A percentile compares a stretch with the other conserved stretches of the same genome.
Conservation (phyloP, 139 green algal species). For the Choricystis sp. region DNA sequence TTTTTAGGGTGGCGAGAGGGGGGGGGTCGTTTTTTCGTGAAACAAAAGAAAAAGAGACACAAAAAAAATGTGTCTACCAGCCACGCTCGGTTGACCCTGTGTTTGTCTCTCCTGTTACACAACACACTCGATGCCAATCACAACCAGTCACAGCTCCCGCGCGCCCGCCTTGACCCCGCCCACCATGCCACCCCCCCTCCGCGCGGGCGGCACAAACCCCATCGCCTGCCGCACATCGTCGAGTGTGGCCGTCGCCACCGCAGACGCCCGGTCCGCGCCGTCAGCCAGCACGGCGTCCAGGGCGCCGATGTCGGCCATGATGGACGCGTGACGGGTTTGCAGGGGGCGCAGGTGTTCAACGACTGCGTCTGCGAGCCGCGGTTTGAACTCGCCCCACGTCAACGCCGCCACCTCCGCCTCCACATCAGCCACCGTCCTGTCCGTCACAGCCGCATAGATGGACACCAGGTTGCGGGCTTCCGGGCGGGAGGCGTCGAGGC, state of each 20-base stretch:
- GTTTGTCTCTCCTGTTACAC: too few relatives aligned
- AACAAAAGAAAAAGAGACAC: too few relatives aligned
- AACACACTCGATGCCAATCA: too few relatives aligned
- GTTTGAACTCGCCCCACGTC: slow-evolving; percentile 94
- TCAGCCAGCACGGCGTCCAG: slow-evolving; percentile 26
- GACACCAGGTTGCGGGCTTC: slow-evolving; percentile 90
- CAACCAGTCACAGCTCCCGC: too few relatives aligned
- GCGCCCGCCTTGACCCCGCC: too few relatives aligned
- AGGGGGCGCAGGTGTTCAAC: slow-evolving; percentile 81
- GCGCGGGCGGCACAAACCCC: slow-evolving; percentile 11
- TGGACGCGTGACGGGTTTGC: slow-evolving; percentile 39
- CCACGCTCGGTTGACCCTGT: too few relatives aligned
- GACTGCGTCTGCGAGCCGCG: slow-evolving; percentile 77
- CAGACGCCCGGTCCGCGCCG: slow-evolving; percentile 8
- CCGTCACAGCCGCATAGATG: slow-evolving; percentile 83
- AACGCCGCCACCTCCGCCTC: slow-evolving; percentile 42
- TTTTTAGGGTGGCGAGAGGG: too few relatives aligned
- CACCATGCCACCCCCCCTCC: too few relatives aligned
- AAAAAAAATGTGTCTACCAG: too few relatives aligned
- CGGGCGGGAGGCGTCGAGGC: slow-evolving; percentile 60
- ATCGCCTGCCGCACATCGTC: slow-evolving; percentile 21
- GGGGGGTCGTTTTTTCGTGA: too few relatives aligned
- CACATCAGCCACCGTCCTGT: slow-evolving; percentile 43
- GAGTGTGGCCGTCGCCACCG: slow-evolving; percentile 13
- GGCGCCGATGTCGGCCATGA: slow-evolving; percentile 18